Base-by-base conservation (phyloP, 768 basidiomycete genomes). In the Neoboletus brunneissimus region DNA sequence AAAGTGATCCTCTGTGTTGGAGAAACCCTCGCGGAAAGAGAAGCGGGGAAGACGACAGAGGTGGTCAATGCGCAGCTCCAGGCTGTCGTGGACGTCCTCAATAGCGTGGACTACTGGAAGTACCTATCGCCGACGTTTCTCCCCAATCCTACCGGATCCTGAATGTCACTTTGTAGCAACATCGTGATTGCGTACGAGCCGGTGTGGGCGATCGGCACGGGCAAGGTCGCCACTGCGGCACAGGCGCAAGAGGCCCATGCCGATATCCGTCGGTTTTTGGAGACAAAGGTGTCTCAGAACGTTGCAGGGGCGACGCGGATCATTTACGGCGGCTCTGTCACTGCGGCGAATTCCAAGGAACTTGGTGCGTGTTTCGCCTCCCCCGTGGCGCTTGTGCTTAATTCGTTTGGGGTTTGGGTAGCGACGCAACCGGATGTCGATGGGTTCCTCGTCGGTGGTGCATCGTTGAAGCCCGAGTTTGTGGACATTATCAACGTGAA, bases 141-240 rank as follows among this genome's bases (percentile, higher is more conserved):
- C 12, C 27, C 25, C 13, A 1, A 20, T 27, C 31, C 37, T 22
- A 42, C 18, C n/a, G 38, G 15, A 22, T 22, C 27, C 34, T 20
- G 32, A 41, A 8, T 16, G 22, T 38, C 31, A 1, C 15, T 16
- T 46, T 55, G 7, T 59, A 95, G 94, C 67, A 85, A 90, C 60
- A 79, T 98, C 67, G 96, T 99, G 55, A 81, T 99, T 65, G 97
- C 97, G 20, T 99, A 95, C 73, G 93, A 96, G 73, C 92, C 94
- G 42, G 92, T 98, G 18, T 98, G 97, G 96, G 96, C 97, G 34
- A 98, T 98, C 72, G 97, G 97, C 44, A 98, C 96, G 13, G 96
- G 96, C 60, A 96, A 90, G 72, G 95, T 97, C 51, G 96, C 96
- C 44, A 91, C 91, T 32, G 78, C 90, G 0, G 79, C 78, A n/a